Evolutionary conservation across 2,329 filamentous ascomycete species (phyloP).

Genomic region (Rhynchosporium graminicola): DNA sequence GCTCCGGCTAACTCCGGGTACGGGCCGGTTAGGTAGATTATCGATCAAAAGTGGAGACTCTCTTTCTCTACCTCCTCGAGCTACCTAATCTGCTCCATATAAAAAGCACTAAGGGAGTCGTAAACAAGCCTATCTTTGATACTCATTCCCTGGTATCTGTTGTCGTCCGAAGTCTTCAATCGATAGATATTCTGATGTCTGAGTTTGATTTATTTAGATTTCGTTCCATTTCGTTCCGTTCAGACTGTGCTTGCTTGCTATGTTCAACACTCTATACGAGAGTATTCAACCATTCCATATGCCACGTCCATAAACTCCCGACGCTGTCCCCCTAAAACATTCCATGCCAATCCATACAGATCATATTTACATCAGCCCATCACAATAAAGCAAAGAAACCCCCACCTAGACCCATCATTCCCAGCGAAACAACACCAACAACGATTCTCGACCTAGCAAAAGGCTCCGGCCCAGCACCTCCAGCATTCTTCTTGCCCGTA

Average conservation of each 20-base stretch:
- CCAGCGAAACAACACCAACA: slow-evolving; percentile 28
- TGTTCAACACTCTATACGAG: no score
- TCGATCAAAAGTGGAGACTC: no score
- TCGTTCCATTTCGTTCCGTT: slow-evolving; percentile 6
- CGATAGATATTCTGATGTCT: no score
- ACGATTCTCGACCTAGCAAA: slow-evolving; percentile 36
- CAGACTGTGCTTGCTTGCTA: no score
- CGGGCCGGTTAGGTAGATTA: background rate
- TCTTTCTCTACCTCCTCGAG: no score
- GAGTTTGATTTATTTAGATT: background rate
- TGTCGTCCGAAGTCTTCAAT: no score
- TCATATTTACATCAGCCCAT: background rate
- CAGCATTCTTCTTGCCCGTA: slow-evolving; percentile 33
- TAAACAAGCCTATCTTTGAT: no score
- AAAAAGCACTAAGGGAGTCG: no score
- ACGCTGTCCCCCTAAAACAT: no score
- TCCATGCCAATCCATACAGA: background rate
- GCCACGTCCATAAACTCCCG: background rate
- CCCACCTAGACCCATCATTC: slow-evolving; percentile 34
- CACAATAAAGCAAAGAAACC: slow-evolving; percentile 33
- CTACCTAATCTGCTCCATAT: no score
- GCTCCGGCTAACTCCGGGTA: slow-evolving; percentile 1
- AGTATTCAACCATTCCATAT: background rate
- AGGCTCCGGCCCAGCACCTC: slow-evolving; percentile 29
- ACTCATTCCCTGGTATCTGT: no score